Evolutionary conservation across 140 eudicot species (phyloP).

Genomic region (Flaveria floridana): DNA sequence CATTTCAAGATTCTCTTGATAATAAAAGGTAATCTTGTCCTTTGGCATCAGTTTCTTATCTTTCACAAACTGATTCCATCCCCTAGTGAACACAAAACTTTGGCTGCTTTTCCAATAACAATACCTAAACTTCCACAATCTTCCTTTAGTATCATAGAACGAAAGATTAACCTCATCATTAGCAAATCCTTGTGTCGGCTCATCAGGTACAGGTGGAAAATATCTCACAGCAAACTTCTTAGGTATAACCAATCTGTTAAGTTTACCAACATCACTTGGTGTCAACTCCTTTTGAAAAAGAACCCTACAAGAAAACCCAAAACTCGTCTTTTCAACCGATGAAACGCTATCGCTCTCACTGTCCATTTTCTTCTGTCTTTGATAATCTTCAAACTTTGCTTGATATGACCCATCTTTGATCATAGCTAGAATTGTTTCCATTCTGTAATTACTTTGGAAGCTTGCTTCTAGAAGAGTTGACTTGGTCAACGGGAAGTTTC

Average conservation of each 20-base stretch:
- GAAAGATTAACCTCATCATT: conserved; percentile 43
- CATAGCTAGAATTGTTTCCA: conserved; percentile 42
- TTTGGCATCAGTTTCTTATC: conserved; percentile 42
- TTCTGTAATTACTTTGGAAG: conserved; percentile 43
- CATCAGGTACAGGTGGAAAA: conserved; percentile 39
- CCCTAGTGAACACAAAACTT: conserved; percentile 58
- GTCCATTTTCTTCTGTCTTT: conserved; percentile 23
- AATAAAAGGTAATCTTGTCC: conserved; percentile 46
- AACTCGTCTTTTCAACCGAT: conserved; percentile 16
- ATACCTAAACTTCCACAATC: conserved; percentile 53
- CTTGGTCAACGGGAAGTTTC: conserved; percentile 57
- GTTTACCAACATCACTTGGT: conserved; percentile 76
- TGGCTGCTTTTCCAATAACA: conserved; percentile 75
- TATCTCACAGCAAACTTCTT: conserved; percentile 56
- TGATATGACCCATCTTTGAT: conserved; percentile 68
- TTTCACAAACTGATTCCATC: conserved; percentile 65
- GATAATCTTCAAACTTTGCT: conserved; percentile 46
- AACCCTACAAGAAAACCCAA: conserved; percentile 28
- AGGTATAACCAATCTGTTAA: conserved; percentile 69
- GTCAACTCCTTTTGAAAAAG: conserved; percentile 75
- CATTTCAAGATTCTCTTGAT: conserved; percentile 23
- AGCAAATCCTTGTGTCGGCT: conserved; percentile 10
- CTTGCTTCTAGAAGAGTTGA: conserved; percentile 49
- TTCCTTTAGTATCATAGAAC: conserved; percentile 43
- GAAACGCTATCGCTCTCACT: conserved; percentile 7